Percentiles rank a stretch among this genome's conserved stretches.
phyloP scores from a whole-genome alignment of 2,329 filamentous ascomycete species.

The Grosmannia serpens region DNA sequence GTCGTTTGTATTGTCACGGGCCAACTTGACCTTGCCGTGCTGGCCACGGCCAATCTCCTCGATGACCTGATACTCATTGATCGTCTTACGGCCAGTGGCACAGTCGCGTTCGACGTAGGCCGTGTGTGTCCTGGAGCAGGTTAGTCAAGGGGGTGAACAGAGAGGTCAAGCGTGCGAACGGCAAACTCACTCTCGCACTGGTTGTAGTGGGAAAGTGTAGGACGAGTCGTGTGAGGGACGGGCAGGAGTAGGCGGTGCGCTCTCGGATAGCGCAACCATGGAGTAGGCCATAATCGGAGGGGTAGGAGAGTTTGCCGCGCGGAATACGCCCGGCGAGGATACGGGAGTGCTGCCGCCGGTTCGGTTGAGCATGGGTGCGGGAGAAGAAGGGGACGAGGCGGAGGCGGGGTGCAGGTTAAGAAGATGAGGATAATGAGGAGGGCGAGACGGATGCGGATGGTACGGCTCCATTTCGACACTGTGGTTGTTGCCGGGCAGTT shows the following conservation, averaged over 20 bases:
- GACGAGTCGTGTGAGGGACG: constrained; percentile 53
- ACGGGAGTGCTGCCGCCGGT: constrained; percentile 39
- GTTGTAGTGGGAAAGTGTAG: constrained; percentile 59
- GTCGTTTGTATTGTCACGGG: constrained; percentile 62
- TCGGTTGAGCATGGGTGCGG: constrained; percentile 22
- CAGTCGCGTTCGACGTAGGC: constrained; percentile 83
- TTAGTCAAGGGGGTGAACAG: constrained; percentile 1
- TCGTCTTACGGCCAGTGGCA: constrained; percentile 83
- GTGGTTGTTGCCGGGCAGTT: background rate
- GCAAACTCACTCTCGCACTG: constrained; percentile 60
- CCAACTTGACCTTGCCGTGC: constrained; percentile 95
- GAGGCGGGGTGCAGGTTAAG: constrained; percentile 21
- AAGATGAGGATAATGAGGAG: constrained; percentile 21
- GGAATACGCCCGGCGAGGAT: constrained; percentile 52
- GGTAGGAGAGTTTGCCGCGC: constrained; percentile 27
- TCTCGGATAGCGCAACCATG: constrained; percentile 35
- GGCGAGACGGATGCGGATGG: constrained; percentile 14
- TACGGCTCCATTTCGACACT: constrained; percentile 16
- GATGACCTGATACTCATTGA: constrained; percentile 96
- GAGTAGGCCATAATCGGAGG: constrained; percentile 28
- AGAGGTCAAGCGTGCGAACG: background rate
- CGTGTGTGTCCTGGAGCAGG: constrained; percentile 61
- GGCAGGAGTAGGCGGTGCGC: constrained; percentile 34
- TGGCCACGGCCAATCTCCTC: constrained; percentile 92
- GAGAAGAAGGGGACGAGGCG: constrained; percentile 15